Evolutionary conservation across 2,329 filamentous ascomycete species (phyloP).

Genomic region (Myriosclerotinia scirpicola): DNA sequence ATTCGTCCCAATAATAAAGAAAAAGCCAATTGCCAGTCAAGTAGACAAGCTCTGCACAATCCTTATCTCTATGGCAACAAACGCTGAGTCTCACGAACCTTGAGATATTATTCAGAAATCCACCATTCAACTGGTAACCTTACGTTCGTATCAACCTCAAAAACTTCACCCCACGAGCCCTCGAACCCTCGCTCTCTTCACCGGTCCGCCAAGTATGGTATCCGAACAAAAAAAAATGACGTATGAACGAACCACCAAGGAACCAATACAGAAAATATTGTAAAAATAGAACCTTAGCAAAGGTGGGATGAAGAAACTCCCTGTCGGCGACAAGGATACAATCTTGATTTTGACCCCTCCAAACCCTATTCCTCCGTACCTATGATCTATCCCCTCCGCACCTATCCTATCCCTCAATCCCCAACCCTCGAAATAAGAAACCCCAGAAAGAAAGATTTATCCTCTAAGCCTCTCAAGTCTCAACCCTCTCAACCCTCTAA

Average conservation of each 20-base stretch:
- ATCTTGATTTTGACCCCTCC: constrained; percentile 2
- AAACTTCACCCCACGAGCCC: neutral
- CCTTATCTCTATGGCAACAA: neutral
- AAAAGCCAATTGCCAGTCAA: neutral
- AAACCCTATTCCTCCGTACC: too few species aligned
- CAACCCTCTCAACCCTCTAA: too few species aligned
- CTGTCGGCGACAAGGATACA: neutral
- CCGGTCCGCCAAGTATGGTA: neutral
- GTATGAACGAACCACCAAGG: neutral
- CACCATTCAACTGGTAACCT: neutral
- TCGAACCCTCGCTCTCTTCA: neutral
- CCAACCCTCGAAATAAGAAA: too few species aligned
- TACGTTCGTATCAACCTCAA: neutral
- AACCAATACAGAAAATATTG: too few species aligned
- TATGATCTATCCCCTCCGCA: too few species aligned
- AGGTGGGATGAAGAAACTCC: neutral
- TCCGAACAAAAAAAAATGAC: neutral
- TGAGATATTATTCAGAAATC: neutral
- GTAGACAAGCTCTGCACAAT: neutral
- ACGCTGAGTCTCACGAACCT: neutral
- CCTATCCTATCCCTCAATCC: too few species aligned
- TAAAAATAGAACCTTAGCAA: neutral
- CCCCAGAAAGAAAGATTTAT: too few species aligned
- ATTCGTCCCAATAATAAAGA: neutral
- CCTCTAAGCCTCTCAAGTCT: too few species aligned